phyloP scores from a whole-genome alignment of 1,284 basidiomycete species.

The Phlebopus sp. region DNA sequence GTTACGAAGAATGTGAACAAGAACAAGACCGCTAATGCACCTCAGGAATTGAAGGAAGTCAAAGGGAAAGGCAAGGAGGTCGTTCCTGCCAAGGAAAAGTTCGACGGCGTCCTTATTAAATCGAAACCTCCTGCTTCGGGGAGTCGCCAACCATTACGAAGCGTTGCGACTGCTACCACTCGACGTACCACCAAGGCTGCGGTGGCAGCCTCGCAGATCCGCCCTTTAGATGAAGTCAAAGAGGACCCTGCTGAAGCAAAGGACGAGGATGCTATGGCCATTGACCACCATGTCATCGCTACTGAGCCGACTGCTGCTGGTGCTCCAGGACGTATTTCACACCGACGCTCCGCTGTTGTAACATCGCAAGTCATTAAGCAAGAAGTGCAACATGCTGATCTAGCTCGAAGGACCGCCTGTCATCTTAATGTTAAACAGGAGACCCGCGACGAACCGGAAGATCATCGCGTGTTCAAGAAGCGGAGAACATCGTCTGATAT shows the following conservation, averaged over 20 bases:
- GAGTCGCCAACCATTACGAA: slow-evolving; percentile 39
- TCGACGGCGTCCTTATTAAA: slow-evolving; percentile 56
- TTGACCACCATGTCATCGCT: slow-evolving; percentile 41
- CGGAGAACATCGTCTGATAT: slow-evolving; percentile 68
- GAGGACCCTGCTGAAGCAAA: slow-evolving; percentile 33
- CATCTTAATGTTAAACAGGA: slow-evolving; percentile 26
- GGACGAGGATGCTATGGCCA: slow-evolving; percentile 56
- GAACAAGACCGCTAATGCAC: slow-evolving; percentile 33
- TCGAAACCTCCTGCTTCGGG: slow-evolving; percentile 37
- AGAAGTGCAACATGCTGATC: slow-evolving; percentile 28
- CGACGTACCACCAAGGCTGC: slow-evolving; percentile 28
- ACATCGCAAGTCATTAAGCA: slow-evolving; percentile 24
- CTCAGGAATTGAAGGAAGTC: slow-evolving; percentile 26
- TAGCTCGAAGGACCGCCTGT: slow-evolving; percentile 27
- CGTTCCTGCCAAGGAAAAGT: slow-evolving; percentile 38
- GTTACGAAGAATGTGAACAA: slow-evolving; percentile 53
- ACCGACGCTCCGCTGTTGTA: slow-evolving; percentile 11
- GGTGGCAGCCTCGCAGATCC: slow-evolving; percentile 19
- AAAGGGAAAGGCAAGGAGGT: slow-evolving; percentile 48
- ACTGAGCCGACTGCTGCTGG: background rate
- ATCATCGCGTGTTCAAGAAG: slow-evolving; percentile 62
- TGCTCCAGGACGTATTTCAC: slow-evolving; percentile 3
- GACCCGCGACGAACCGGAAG: slow-evolving; percentile 44
- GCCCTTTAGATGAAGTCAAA: slow-evolving; percentile 34
- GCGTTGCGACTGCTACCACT: slow-evolving; percentile 32